phyloP scores from a whole-genome alignment of 768 basidiomycete species.

The Leccinum barrowsii region DNA sequence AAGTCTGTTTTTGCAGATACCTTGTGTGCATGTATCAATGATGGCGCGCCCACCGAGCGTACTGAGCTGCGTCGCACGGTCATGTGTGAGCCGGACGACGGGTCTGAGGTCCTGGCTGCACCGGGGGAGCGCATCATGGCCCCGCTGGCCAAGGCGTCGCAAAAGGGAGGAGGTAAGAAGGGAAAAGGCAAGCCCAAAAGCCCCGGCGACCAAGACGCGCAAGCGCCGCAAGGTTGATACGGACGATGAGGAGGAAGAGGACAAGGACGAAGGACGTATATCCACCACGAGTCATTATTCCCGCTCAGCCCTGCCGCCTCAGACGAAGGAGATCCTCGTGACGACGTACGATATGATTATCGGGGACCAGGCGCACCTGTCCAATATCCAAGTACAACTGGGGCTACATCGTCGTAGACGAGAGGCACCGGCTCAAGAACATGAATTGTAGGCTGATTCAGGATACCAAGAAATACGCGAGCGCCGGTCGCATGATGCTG shows the following conservation, averaged over 20 bases:
- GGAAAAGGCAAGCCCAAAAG: slow-evolving; percentile 5
- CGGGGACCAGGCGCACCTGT: slow-evolving; percentile 64
- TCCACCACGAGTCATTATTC: slow-evolving; percentile 17
- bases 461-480: slow-evolving; percentile 83
- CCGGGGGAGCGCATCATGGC: slow-evolving; percentile 24
- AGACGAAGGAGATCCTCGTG: slow-evolving; percentile 50
- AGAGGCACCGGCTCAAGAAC: slow-evolving; percentile 95
- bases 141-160: slow-evolving; percentile 14
- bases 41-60: slow-evolving; percentile 79
- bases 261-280: slow-evolving; percentile 17
- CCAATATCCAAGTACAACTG: slow-evolving; percentile 53
- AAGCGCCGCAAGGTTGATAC: slow-evolving; percentile 20
- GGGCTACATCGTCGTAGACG: slow-evolving; percentile 95
- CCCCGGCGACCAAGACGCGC: slow-evolving; percentile 6
- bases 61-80: slow-evolving; percentile 68
- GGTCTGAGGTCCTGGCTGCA: slow-evolving; percentile 18
- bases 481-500: slow-evolving; percentile 86
- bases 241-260: slow-evolving; percentile 12
- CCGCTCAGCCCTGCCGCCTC: slow-evolving; percentile 7
- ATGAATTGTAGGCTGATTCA: slow-evolving; percentile 85
- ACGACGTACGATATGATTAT: slow-evolving; percentile 95
- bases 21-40: slow-evolving; percentile 75
- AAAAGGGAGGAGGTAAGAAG: slow-evolving; percentile 18
- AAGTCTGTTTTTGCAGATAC: slow-evolving; percentile 50
- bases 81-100: slow-evolving; percentile 39